Conservation (phyloP, 176 grass and related monocot species). For the Raddia distichophylla region DNA sequence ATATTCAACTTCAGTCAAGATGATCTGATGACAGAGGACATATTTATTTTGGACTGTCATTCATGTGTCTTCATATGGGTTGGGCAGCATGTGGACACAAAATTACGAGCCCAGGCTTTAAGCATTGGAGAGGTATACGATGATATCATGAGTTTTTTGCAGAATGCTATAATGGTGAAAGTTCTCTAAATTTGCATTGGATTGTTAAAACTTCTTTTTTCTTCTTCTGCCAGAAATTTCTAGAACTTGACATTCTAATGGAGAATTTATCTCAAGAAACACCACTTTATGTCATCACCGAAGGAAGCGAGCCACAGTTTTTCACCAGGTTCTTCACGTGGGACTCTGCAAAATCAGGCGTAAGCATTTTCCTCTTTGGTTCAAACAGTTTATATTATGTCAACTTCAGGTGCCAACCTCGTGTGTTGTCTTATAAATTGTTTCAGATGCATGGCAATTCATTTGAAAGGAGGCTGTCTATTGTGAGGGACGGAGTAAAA, state of each 20-base stretch:
- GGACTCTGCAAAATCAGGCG: constrained; percentile 91
- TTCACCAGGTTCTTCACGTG: constrained; percentile 97
- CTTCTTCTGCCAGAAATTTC: constrained; percentile 71
- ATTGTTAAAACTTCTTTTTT: constrained; percentile 24
- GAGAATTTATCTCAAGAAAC: constrained; percentile 81
- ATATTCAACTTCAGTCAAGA: constrained; percentile 98
- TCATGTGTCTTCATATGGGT: constrained; percentile 84
- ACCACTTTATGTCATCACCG: constrained; percentile 76
- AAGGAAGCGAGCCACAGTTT: constrained; percentile 92
- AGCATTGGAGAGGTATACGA: constrained; percentile 83
- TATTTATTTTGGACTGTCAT: constrained; percentile 92
- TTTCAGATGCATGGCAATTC: constrained; percentile 99
- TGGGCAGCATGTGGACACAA: constrained; percentile 80
- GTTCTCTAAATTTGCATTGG: not conserved
- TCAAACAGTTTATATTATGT: constrained; percentile 30
- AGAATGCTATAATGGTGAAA: constrained; percentile 24
- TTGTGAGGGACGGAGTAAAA: constrained; percentile 84
- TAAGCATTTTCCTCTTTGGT: constrained; percentile 51
- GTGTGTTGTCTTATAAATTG: constrained; percentile 34
- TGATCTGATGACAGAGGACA: constrained; percentile 97
- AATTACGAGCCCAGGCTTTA: constrained; percentile 76
- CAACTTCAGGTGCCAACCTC: constrained; percentile 18
- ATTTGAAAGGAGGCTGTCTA: constrained; percentile 88
- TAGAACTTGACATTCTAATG: constrained; percentile 91
- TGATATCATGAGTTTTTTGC: constrained; percentile 27